Conservation (phyloP, 139 green algal genomes). For the Bryopsis sp. region DNA sequence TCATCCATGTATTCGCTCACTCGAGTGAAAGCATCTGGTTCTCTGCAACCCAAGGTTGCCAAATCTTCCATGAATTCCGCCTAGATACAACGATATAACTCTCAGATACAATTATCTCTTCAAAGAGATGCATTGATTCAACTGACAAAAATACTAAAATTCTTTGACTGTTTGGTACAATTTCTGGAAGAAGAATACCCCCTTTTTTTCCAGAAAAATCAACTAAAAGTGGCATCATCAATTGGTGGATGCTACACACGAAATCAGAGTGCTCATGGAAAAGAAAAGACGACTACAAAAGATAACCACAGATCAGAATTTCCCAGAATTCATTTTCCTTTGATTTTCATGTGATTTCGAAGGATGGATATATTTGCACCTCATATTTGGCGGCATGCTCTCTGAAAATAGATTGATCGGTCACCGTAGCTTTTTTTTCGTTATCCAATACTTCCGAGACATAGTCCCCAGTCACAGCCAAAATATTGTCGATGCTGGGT, state of each 20-base stretch:
- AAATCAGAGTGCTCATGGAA: no score
- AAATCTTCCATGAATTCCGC: conserved; percentile 91
- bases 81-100: conserved; percentile 30
- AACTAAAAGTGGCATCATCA: no score
- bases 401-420: conserved; percentile 73
- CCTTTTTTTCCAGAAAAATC: no score
- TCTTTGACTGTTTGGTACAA: not conserved
- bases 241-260: no score
- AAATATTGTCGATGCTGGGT: conserved; percentile 25
- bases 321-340: no score
- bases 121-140: no score
- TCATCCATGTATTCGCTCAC: conserved; percentile 90
- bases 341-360: no score
- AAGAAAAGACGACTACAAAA: no score
- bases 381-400: conserved; percentile 80
- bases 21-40: conserved; percentile 78
- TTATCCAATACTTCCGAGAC: conserved; percentile 72
- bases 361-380: conserved; percentile 24
- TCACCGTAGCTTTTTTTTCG: conserved; percentile 47
- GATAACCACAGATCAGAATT: no score
- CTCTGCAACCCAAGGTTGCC: conserved; percentile 59
- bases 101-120: not conserved
- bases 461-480: conserved; percentile 55
- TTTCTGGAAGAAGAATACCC: no score
- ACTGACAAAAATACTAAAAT: conserved; percentile 3